Percentiles rank a stretch among this genome's conserved stretches.
phyloP scores from a whole-genome alignment of 2,329 filamentous ascomycete genomes.

The Pseudogymnoascus sp. region DNA sequence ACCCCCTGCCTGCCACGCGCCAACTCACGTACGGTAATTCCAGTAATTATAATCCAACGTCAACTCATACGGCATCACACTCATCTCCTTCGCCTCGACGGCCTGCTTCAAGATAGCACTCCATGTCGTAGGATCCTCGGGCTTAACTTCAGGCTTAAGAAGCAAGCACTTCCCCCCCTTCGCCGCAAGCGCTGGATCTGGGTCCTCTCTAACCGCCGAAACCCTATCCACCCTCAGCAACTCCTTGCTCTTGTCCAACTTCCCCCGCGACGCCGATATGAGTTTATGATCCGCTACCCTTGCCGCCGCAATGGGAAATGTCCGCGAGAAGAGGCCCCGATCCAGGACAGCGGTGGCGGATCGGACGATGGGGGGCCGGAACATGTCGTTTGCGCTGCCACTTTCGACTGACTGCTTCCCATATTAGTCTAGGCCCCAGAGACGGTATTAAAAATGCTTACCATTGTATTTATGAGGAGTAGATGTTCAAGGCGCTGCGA shows the following conservation, averaged over 20 bases:
- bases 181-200: constrained; percentile 44
- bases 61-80: constrained; percentile 67
- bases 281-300: constrained; percentile 67
- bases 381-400: constrained; percentile 31
- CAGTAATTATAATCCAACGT: constrained; percentile 78
- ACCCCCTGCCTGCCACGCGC: constrained; percentile 8
- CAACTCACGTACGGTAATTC: constrained; percentile 59
- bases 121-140: constrained; percentile 63
- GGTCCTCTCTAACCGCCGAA: constrained; percentile 55
- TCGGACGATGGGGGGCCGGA: constrained; percentile 74
- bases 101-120: constrained; percentile 61
- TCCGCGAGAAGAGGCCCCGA: constrained; percentile 72
- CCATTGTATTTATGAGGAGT: constrained; percentile 5
- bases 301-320: constrained; percentile 69
- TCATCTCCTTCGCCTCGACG: constrained; percentile 59
- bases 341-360: constrained; percentile 70
- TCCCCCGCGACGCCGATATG: constrained; percentile 63
- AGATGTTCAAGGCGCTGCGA: neutral
- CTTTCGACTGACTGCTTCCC: neutral
- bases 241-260: constrained; percentile 59
- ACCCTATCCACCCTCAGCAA: constrained; percentile 58
- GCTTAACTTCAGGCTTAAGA: constrained; percentile 48
- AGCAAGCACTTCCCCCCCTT: constrained; percentile 56
- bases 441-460: neutral
- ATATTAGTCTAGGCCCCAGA: neutral